A percentile compares a stretch with the other conserved stretches of the same genome.
Evolutionary conservation across 768 basidiomycete genomes (phyloP).

Genomic region (Leucocoprinus leucothites): DNA sequence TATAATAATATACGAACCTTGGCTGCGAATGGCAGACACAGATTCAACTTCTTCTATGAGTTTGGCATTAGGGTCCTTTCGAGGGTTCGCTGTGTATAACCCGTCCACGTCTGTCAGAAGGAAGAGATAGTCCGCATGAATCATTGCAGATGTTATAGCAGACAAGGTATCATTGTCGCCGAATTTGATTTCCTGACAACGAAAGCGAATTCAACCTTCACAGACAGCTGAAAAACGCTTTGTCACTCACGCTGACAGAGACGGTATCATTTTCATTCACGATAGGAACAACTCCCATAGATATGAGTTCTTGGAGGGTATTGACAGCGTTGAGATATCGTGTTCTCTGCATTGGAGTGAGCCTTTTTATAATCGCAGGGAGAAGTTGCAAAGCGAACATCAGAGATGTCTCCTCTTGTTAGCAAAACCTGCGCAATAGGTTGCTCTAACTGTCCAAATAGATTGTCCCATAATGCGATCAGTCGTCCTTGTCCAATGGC

Average conservation of each 20-base stretch:
- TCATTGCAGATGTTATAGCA: constrained; percentile 96
- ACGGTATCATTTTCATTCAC: constrained; percentile 99
- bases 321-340: constrained; percentile 96
- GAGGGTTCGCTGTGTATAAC: constrained; percentile 91
- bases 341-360: constrained; percentile 58
- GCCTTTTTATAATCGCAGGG: background rate
- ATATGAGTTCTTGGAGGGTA: constrained; percentile 86
- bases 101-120: constrained; percentile 96
- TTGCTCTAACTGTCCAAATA: constrained; percentile 91
- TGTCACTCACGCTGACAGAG: constrained; percentile 82
- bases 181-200: constrained; percentile 96
- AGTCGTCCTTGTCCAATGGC: constrained; percentile 96
- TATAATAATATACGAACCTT: constrained; percentile 50
- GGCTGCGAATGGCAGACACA: constrained; percentile 71
- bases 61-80: constrained; percentile 81
- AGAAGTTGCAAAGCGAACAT: constrained; percentile 49
- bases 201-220: background rate
- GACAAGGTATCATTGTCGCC: constrained; percentile 99
- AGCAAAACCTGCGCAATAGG: constrained; percentile 94
- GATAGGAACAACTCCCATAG: constrained; percentile 95
- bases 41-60: constrained; percentile 83
- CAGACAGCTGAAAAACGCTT: background rate
- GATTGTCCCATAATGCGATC: constrained; percentile 95
- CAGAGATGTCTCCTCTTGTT: constrained; percentile 95
- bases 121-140: constrained; percentile 97